phyloP scores from a whole-genome alignment of 768 basidiomycete species.

The Lentinula edodes region DNA sequence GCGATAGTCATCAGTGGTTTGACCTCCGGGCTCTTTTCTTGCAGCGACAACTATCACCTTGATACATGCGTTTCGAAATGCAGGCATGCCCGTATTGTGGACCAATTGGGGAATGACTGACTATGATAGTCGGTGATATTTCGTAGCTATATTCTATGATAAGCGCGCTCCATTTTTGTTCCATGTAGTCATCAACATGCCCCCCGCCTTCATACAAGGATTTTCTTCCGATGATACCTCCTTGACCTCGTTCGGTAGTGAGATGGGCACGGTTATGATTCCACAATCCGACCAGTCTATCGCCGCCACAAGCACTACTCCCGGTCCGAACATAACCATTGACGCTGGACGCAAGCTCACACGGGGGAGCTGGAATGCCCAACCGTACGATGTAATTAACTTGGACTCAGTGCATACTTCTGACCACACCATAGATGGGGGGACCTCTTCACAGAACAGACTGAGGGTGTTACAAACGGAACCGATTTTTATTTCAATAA shows the following conservation, averaged over 20 bases:
- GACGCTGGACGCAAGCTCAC: conserved; percentile 23
- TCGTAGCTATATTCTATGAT: not conserved
- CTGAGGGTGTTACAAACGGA: conserved; percentile 23
- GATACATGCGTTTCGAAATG: conserved; percentile 24
- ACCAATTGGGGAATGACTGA: conserved; percentile 28
- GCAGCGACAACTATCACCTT: conserved; percentile 22
- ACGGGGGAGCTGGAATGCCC: conserved; percentile 27
- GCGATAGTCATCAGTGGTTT: not conserved
- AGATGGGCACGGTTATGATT: conserved; percentile 23
- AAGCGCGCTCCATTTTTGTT: not conserved
- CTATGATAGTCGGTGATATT: conserved; percentile 20
- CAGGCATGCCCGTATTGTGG: conserved; percentile 26
- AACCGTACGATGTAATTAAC: conserved; percentile 12
- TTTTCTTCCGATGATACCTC: conserved; percentile 25
- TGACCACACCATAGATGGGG: conserved; percentile 10
- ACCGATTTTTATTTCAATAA: conserved; percentile 30
- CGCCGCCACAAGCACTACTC: not conserved
- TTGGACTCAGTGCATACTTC: not conserved
- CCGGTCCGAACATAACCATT: conserved; percentile 18
- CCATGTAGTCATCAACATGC: conserved; percentile 22
- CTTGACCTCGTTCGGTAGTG: conserved; percentile 23
- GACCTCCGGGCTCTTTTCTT: not conserved
- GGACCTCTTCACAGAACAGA: conserved; percentile 20
- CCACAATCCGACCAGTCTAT: conserved; percentile 2
- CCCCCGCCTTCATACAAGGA: conserved; percentile 23